Percentiles rank a stretch among this genome's conserved stretches.
phyloP scores from a whole-genome alignment of 192 early-diverging fungal genomes.

The Coemansia sp. region DNA sequence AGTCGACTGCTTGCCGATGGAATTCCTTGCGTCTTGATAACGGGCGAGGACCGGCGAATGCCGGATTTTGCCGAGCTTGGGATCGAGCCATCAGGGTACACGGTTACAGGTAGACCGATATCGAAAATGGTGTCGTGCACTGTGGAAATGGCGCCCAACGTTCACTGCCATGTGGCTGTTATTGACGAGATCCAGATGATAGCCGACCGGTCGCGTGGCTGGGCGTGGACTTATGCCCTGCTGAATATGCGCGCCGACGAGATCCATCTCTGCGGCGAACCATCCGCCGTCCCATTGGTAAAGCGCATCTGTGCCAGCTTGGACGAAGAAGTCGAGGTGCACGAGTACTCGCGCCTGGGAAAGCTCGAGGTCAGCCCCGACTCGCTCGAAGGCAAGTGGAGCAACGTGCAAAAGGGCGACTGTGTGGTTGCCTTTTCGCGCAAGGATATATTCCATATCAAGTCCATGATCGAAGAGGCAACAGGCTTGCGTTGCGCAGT shows the following conservation, averaged over 20 bases:
- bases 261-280: conserved; percentile 94
- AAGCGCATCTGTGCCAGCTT: conserved; percentile 69
- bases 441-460: conserved; percentile 76
- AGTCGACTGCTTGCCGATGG: conserved; percentile 80
- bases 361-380: conserved; percentile 60
- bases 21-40: conserved; percentile 81
- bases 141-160: conserved; percentile 83
- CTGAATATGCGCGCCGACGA: conserved; percentile 79
- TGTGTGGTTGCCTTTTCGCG: conserved; percentile 91
- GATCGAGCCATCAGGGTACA: conserved; percentile 28
- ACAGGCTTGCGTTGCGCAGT: conserved; percentile 84
- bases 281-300: conserved; percentile 81
- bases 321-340: conserved; percentile 81
- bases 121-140: conserved; percentile 74
- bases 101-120: conserved; percentile 19
- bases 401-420: conserved; percentile 76
- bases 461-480: conserved; percentile 73
- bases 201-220: conserved; percentile 80
- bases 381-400: conserved; percentile 63
- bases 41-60: conserved; percentile 85
- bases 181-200: conserved; percentile 99
- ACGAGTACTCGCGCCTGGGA: conserved; percentile 80
- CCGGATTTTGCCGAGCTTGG: conserved; percentile 50
- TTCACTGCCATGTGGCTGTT: conserved; percentile 79
- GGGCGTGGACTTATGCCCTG: conserved; percentile 95